Percentiles rank a stretch among this genome's conserved stretches.
Conservation (phyloP, 208 protist genomes). For the Acanthamoeba healyi region DNA sequence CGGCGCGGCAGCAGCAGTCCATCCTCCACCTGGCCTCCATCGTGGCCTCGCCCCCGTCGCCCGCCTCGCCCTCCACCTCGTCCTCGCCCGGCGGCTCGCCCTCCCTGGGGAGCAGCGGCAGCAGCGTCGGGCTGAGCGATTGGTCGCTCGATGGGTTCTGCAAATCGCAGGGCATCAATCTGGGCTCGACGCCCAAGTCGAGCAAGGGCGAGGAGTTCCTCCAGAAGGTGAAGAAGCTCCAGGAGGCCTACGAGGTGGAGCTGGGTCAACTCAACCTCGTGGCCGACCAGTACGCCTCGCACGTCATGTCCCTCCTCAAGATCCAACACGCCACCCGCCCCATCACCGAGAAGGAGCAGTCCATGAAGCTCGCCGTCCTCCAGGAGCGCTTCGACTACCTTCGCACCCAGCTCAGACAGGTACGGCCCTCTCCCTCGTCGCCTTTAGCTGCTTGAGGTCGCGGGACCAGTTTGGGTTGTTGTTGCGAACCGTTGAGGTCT, state of each 20-base stretch:
- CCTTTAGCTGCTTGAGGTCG: too few relatives aligned
- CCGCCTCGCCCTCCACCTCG: background rate
- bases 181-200: background rate
- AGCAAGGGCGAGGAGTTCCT: slow-evolving; percentile 31
- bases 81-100: background rate
- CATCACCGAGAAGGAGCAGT: slow-evolving; percentile 21
- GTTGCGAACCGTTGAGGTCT: too few relatives aligned
- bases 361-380: slow-evolving; percentile 29
- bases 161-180: slow-evolving; percentile 50
- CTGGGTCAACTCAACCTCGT: slow-evolving; percentile 11
- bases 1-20: slow-evolving; percentile 16
- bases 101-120: background rate
- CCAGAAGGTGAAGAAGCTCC: slow-evolving; percentile 41
- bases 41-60: background rate
- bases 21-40: slow-evolving; percentile 7
- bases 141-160: slow-evolving; percentile 4
- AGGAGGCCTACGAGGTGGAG: slow-evolving; percentile 26
- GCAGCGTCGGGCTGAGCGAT: background rate
- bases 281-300: slow-evolving; percentile 22
- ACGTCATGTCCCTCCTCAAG: slow-evolving; percentile 9
- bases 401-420: slow-evolving; percentile 39
- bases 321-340: background rate
- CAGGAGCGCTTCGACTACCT: slow-evolving; percentile 42
- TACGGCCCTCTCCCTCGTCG: background rate
- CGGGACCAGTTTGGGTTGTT: too few relatives aligned